Conservation (phyloP, 208 protist species). For the Leishmania martiniquensis region DNA sequence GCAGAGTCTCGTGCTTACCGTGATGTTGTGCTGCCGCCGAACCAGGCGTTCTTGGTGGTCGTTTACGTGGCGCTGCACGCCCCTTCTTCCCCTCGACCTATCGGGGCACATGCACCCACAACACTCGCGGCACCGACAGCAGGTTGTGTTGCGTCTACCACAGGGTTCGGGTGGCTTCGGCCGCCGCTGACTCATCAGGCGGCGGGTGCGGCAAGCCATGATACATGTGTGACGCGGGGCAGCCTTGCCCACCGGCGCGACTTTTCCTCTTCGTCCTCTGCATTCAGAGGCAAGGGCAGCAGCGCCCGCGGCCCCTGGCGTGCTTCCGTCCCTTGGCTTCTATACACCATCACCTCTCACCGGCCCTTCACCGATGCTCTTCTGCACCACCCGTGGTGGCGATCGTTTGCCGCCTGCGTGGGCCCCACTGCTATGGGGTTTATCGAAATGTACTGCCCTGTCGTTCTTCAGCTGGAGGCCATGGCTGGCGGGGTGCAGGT, state of each 20-base stretch:
- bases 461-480: slow-evolving; percentile 65
- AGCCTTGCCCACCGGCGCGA: background rate
- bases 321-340: slow-evolving; percentile 2
- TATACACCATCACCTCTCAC: slow-evolving; percentile 18
- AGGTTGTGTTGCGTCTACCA: background rate
- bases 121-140: background rate
- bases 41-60: slow-evolving; percentile 41
- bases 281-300: background rate
- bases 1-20: slow-evolving; percentile 3
- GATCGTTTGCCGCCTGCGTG: slow-evolving; percentile 36
- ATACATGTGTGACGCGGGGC: background rate
- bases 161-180: background rate
- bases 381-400: slow-evolving; percentile 49
- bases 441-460: slow-evolving; percentile 44
- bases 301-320: background rate
- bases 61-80: slow-evolving; percentile 52
- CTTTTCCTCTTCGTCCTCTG: background rate
- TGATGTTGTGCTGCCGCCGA: slow-evolving; percentile 30
- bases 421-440: slow-evolving; percentile 43
- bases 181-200: background rate
- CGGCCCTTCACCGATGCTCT: slow-evolving; percentile 41
- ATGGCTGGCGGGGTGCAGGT: slow-evolving; percentile 67
- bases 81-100: slow-evolving; percentile 13
- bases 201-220: background rate
- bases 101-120: background rate